phyloP scores from a whole-genome alignment of 306 rosid genomes.

The Prosopis cineraria region DNA sequence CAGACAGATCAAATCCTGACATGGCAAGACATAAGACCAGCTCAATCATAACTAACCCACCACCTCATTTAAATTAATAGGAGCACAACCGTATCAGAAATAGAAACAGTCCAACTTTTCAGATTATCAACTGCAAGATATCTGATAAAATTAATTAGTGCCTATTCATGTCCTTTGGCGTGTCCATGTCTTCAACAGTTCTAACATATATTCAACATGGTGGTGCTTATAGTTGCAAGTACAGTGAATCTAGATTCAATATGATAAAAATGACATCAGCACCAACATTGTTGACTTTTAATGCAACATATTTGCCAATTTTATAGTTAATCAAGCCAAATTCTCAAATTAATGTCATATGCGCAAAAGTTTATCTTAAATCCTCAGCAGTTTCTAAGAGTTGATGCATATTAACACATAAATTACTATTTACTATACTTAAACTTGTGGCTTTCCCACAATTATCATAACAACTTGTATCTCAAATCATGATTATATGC shows the following conservation, averaged over 20 bases:
- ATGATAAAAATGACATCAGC: neutral
- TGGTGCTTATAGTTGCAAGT: neutral
- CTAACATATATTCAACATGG: neutral
- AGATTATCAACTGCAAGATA: neutral
- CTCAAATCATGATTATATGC: neutral
- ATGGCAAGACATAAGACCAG: neutral
- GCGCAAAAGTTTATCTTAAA: neutral
- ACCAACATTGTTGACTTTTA: neutral
- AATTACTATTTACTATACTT: neutral
- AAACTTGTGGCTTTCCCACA: neutral
- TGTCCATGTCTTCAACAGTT: neutral
- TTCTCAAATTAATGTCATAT: neutral
- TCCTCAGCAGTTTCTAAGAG: neutral
- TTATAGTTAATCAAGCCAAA: neutral
- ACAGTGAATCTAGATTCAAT: neutral
- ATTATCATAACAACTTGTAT: neutral
- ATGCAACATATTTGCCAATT: neutral
- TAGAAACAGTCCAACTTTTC: neutral
- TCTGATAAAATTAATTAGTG: conserved; percentile 7
- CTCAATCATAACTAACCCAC: neutral
- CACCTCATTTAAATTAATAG: neutral
- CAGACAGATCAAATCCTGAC: neutral
- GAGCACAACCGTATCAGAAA: neutral
- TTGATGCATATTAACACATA: neutral
- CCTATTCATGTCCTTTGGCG: neutral